Evolutionary conservation across 371 early-diverging fungal species (phyloP), one percentile per base, ranked within the genome.

Genomic region (Mucor lusitanicus): DNA sequence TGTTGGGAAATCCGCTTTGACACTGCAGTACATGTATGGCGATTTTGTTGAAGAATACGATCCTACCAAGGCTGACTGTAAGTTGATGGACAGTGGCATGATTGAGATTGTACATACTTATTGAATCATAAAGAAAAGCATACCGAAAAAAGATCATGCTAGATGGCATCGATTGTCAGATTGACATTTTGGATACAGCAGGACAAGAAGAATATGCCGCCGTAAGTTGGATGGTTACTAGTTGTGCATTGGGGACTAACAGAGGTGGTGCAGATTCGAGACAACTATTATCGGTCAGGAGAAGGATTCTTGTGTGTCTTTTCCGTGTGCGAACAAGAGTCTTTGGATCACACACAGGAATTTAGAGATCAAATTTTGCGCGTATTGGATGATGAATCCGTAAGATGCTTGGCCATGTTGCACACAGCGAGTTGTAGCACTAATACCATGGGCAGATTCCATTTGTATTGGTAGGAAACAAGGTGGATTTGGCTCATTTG

Each of bases 1-100:
- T 71, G 97, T 96, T 30, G 97, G 97, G 46, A 96, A 96, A 81
- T 94, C 94, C 13, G 94, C 95, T n/a, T 76, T 96, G 62, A 95
- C 95, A 3, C 82, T 96, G 42, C 94, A 94, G 74, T 95, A 90
- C 86, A 90, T 95, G 93, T 95, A 94, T 70, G 93, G 94, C 61
- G 94, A 96, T 84, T 96, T 96, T 82, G 92, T 94, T 65, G 95
- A 96, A 81, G 94, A 94, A 76, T 96, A 96, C 75, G 97, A 96
- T 76, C 97, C 97, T 11, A 96, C 97, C n/a, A 95, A 95, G 72
- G 97, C 95, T 59, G 97, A 96, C 72, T 92, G 82, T 83, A 83
- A 74, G 40, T 40, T 40, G 17, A 13, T 40, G 6, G 40, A 40
- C 5, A 17, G 17, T 40, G 76, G 63, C 13, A 13, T 30, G 53